Conservation (phyloP, 345 rosid genomes). For the Jatropha curcas region DNA sequence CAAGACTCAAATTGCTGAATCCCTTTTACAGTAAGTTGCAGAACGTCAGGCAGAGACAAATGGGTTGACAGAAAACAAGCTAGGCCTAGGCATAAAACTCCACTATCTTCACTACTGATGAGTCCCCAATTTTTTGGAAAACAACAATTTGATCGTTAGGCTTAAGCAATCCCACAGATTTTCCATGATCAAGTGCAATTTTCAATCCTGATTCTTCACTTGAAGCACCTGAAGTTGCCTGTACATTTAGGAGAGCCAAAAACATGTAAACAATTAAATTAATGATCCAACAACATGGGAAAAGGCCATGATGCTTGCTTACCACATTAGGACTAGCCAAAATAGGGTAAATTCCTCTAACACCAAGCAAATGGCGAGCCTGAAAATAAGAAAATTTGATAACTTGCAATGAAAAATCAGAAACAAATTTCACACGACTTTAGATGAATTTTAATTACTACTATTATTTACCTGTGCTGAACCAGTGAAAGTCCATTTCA, state of each 20-base stretch:
- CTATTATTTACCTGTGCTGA: conserved; percentile 3
- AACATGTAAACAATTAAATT: too few species aligned
- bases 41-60: too few species aligned
- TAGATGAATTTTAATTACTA: background rate
- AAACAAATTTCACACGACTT: background rate
- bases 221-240: conserved; percentile 6
- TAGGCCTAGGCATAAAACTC: background rate
- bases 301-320: background rate
- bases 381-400: background rate
- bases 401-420: background rate
- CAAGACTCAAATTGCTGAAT: too few species aligned
- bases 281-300: background rate
- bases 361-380: conserved; percentile 20
- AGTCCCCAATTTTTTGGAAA: conserved; percentile 20
- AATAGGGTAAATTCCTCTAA: conserved; percentile 15
- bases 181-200: conserved; percentile 19
- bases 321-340: conserved; percentile 16
- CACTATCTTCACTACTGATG: conserved; percentile 10
- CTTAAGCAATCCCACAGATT: conserved; percentile 22
- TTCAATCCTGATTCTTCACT: conserved; percentile 13
- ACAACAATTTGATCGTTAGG: conserved; percentile 20
- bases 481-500: conserved; percentile 16
- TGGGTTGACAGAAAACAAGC: too few species aligned
- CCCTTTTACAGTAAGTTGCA: too few species aligned
- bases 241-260: background rate